Evolutionary conservation across 2,329 filamentous ascomycete species (phyloP).

Genomic region (Calonectria honghensis): DNA sequence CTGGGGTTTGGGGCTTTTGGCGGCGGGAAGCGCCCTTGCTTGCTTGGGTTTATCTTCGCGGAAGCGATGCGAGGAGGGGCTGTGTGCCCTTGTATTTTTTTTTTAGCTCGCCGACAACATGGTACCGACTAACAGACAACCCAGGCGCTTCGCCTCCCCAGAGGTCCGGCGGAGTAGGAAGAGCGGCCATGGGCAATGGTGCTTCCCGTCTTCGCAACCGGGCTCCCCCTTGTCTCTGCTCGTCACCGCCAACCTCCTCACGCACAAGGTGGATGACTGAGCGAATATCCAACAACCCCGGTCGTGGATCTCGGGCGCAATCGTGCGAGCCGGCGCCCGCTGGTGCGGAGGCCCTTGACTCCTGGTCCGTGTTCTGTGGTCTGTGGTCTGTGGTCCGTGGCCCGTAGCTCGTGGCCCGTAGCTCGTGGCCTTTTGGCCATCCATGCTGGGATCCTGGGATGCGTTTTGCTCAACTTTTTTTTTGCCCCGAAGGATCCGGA

Average conservation of each 20-base stretch:
- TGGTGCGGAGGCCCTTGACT: slow-evolving; percentile 51
- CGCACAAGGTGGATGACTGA: slow-evolving; percentile 42
- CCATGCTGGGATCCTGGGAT: slow-evolving; percentile 24
- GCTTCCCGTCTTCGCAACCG: slow-evolving; percentile 31
- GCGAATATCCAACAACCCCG: slow-evolving; percentile 52
- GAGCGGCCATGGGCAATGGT: slow-evolving; percentile 6
- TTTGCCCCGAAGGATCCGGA: slow-evolving; percentile 48
- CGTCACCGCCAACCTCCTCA: slow-evolving; percentile 51
- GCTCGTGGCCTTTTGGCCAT: slow-evolving; percentile 43
- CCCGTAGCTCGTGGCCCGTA: slow-evolving; percentile 41
- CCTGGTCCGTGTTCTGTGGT: slow-evolving; percentile 44
- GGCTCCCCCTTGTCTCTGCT: slow-evolving; percentile 43
- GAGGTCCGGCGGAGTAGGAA: slow-evolving; percentile 6
- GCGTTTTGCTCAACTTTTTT: slow-evolving; percentile 31
- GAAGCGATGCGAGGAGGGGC: slow-evolving; percentile 32
- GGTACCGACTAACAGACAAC: slow-evolving; percentile 32
- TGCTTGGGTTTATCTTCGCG: slow-evolving; percentile 35
- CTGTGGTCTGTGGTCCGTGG: slow-evolving; percentile 35
- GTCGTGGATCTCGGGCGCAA: slow-evolving; percentile 50
- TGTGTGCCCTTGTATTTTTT: slow-evolving; percentile 32
- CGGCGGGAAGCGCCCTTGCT: slow-evolving; percentile 34
- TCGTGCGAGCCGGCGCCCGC: slow-evolving; percentile 52
- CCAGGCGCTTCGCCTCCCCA: slow-evolving; percentile 22
- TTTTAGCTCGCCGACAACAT: slow-evolving; percentile 34
- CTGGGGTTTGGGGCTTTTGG: slow-evolving; percentile 25